Percentiles rank a stretch among this genome's conserved stretches.
These are phyloP conservation scores for Pseudopyricularia javanii DNA, from an alignment of 2,329 filamentous ascomycete genomes.

Conservation along the genomic window DNA sequence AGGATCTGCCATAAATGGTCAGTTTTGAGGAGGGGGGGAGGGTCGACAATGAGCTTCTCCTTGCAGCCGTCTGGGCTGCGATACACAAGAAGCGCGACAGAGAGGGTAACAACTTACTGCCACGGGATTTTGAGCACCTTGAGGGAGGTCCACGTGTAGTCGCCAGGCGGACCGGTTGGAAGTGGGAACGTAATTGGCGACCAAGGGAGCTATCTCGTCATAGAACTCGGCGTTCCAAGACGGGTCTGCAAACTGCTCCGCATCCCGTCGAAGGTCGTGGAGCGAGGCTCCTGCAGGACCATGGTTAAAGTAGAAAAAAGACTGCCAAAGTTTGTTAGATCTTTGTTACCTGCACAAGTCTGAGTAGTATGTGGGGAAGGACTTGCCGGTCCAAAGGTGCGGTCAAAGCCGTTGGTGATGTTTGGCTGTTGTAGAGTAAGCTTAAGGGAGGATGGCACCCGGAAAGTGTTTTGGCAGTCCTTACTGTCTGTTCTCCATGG, in stretches of 20 bases:
- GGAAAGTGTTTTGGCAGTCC: not conserved
- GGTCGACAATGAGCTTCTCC: no score
- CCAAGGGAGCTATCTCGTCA: slow-evolving; percentile 42
- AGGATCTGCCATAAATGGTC: slow-evolving; percentile 22
- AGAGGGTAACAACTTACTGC: slow-evolving; percentile 19
- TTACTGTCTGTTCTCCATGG: slow-evolving; percentile 41
- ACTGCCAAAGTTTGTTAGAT: slow-evolving; percentile 8
- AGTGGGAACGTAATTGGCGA: slow-evolving; percentile 38
- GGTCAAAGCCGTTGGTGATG: slow-evolving; percentile 51
- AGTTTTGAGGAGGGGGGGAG: no score
- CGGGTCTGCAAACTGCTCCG: slow-evolving; percentile 33
- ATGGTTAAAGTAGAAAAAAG: slow-evolving; percentile 52
- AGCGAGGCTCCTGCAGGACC: slow-evolving; percentile 31
- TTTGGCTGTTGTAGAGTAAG: slow-evolving; percentile 23
- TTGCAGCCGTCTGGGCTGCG: no score
- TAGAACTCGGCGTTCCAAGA: slow-evolving; percentile 47
- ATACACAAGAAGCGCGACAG: not conserved
- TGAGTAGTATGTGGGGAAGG: not conserved
- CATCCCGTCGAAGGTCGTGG: slow-evolving; percentile 38
- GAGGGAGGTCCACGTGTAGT: slow-evolving; percentile 36
- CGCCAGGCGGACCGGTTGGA: slow-evolving; percentile 36
- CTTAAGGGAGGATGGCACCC: no score
- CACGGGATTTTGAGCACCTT: slow-evolving; percentile 35
- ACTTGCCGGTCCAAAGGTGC: slow-evolving; percentile 44
- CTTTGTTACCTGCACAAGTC: not conserved